Evolutionary conservation across 2,329 filamentous ascomycete species (phyloP).

Genomic region (Pseudocercospora pini-densiflorae): DNA sequence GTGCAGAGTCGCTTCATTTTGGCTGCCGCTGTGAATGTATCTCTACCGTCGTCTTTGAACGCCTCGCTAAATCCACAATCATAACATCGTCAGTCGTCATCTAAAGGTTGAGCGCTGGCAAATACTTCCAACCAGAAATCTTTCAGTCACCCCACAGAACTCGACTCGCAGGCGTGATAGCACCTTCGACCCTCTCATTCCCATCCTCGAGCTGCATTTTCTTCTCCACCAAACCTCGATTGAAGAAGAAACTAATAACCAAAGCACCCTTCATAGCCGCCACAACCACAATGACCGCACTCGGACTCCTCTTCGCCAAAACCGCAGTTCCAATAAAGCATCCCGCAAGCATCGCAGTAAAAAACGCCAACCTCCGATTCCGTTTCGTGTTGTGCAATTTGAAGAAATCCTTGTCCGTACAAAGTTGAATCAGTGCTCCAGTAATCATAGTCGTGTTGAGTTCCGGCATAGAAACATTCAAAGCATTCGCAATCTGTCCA

Average conservation of each 20-base stretch:
- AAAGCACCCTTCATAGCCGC: conserved; percentile 30
- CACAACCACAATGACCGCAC: conserved; percentile 29
- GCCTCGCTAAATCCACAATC: background rate
- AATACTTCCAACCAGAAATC: background rate
- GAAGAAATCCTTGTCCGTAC: conserved; percentile 32
- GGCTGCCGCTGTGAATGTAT: background rate
- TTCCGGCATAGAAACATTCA: conserved; percentile 34
- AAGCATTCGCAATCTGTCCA: conserved; percentile 35
- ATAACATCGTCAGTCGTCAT: background rate
- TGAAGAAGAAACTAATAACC: conserved; percentile 32
- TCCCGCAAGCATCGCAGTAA: conserved; percentile 29
- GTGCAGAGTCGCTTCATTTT: background rate
- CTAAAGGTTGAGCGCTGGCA: background rate
- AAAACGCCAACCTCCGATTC: conserved; percentile 33
- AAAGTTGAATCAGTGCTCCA: conserved; percentile 34
- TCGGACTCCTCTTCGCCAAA: conserved; percentile 23
- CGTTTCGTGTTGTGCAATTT: conserved; percentile 28
- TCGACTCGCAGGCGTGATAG: conserved; percentile 27
- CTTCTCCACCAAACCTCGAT: conserved; percentile 31
- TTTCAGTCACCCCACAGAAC: conserved; percentile 31
- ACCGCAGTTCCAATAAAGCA: conserved; percentile 34
- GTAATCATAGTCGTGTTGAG: conserved; percentile 40
- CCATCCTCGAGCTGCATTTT: conserved; percentile 24
- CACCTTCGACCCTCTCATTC: conserved; percentile 19
- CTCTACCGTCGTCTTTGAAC: background rate